Evolutionary conservation across 495 filamentous ascomycete species (phyloP), one percentile per base, ranked within the genome.

Genomic region (Hypomontagnella submonticulosa): DNA sequence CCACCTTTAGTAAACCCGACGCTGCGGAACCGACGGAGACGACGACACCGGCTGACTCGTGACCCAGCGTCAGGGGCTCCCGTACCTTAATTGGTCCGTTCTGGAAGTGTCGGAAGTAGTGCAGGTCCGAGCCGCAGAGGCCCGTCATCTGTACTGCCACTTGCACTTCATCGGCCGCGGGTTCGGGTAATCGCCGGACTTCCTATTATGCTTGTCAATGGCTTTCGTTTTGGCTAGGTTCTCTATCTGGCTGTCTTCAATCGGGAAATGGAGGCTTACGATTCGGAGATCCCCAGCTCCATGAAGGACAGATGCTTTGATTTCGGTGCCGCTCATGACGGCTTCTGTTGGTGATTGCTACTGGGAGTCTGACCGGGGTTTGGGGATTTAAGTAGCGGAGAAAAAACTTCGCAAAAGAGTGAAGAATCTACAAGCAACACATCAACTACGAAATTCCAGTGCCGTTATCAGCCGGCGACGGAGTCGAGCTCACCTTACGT

Each of bases 41-140:
- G 27, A 89, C 77, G 4, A 85, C 63, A 38, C 87, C 87, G 27
- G 84, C 80, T 3, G 84, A 87, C 66, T 88, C 87, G 55, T 88
- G 85, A 61, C 86, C 84, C 2, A 90, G 81, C 0, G 84, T 87
- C 8, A 90, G 62, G 4, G 87, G 88, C 69, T 89, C 85, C 27
- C 75, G 79, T 27, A 89, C 87, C 2, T 85, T 63, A 72, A 89
- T 89, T 75, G 87, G 82, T 53, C 87, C 88, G 71, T 89, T 89
- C 66, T 84, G 83, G 77, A 80, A 87, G 76, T 89, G 87, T 49
- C 77, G 75, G 78, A 82, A 90, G 80, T 90, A 89, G 76, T 89
- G 87, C 16, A 89, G 80, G 71, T 90, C 88, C 4, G 86, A 88
- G 60, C 88, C 88, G 77, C 88, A 90, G 59, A 90, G 80, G 36